These are phyloP conservation scores for Schwanniomyces vanrijiae DNA, from an alignment of 805 yeast species.

Conservation along the genomic window DNA sequence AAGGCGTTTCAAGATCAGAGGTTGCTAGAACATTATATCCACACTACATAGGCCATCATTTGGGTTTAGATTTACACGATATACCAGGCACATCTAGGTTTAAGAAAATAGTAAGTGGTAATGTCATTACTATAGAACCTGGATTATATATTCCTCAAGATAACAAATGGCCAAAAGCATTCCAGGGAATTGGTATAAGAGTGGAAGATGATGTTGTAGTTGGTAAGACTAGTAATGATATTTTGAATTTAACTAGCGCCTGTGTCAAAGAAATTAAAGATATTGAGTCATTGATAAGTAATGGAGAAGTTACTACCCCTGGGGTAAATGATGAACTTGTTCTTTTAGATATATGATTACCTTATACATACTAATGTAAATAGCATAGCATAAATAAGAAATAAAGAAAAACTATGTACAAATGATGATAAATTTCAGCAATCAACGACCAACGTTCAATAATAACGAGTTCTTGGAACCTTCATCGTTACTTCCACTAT, in stretches of 20 bases:
- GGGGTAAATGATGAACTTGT: slow-evolving; percentile 35
- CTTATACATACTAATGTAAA: slow-evolving; percentile 3
- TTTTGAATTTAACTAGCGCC: slow-evolving; percentile 63
- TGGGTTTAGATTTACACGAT: slow-evolving; percentile 92
- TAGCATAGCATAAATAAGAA: slow-evolving; percentile 1
- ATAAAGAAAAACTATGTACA: slow-evolving; percentile 6
- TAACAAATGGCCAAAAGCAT: slow-evolving; percentile 73
- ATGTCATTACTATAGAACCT: slow-evolving; percentile 93
- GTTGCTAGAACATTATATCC: slow-evolving; percentile 66
- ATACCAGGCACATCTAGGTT: slow-evolving; percentile 63
- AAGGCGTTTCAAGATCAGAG: slow-evolving; percentile 49
- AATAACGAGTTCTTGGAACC: slow-evolving; percentile 54
- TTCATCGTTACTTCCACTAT: slow-evolving; percentile 29
- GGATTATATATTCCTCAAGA: slow-evolving; percentile 86
- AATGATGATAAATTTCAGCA: neutral
- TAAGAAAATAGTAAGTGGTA: slow-evolving; percentile 57
- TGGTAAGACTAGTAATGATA: slow-evolving; percentile 55
- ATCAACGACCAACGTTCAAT: slow-evolving; percentile 53
- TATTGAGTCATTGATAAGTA: slow-evolving; percentile 64
- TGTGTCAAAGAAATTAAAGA: slow-evolving; percentile 86
- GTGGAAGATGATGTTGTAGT: slow-evolving; percentile 92
- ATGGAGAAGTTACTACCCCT: slow-evolving; percentile 56
- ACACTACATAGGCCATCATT: slow-evolving; percentile 92
- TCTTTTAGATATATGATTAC: slow-evolving; percentile 20
- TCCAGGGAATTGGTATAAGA: slow-evolving; percentile 87